phyloP scores from a whole-genome alignment of 169 alveolate species.

The Eimeria falciformis region DNA sequence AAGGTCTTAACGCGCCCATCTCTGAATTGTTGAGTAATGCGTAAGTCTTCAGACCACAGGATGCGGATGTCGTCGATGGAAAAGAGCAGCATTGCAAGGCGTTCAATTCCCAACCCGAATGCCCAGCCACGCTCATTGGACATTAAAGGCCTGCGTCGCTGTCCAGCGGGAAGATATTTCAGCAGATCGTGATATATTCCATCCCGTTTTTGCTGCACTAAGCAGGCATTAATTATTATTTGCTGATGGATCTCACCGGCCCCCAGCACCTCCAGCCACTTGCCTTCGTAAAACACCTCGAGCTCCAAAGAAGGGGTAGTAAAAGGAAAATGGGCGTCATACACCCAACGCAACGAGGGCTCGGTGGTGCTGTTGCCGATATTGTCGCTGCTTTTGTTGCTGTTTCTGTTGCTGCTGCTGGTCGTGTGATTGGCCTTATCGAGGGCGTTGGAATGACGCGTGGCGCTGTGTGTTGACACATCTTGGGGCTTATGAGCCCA shows the following conservation, averaged over 20 bases:
- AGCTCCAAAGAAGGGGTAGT: conserved; percentile 91
- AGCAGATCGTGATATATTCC: neutral
- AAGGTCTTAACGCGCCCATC: conserved; percentile 86
- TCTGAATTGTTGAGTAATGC: conserved; percentile 85
- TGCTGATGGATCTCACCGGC: conserved; percentile 88
- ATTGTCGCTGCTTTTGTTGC: conserved; percentile 63
- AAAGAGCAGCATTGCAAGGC: conserved; percentile 90
- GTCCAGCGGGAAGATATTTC: conserved; percentile 75
- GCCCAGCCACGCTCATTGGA: conserved; percentile 89
- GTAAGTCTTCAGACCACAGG: conserved; percentile 89
- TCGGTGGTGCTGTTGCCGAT: too few relatives aligned
- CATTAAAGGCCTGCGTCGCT: neutral
- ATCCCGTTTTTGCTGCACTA: neutral
- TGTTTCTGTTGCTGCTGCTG: neutral
- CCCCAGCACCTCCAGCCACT: conserved; percentile 92
- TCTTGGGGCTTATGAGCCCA: conserved; percentile 80
- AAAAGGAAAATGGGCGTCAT: conserved; percentile 88
- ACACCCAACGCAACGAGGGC: conserved; percentile 88
- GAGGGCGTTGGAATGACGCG: neutral
- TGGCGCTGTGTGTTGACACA: too few relatives aligned
- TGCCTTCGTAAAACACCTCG: conserved; percentile 85
- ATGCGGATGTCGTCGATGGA: conserved; percentile 89
- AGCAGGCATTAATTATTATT: conserved; percentile 70
- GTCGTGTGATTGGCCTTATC: neutral
- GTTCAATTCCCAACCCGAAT: conserved; percentile 90